Conservation (phyloP, 352 stramenopile genomes). For the Thraustotheca clavata region DNA sequence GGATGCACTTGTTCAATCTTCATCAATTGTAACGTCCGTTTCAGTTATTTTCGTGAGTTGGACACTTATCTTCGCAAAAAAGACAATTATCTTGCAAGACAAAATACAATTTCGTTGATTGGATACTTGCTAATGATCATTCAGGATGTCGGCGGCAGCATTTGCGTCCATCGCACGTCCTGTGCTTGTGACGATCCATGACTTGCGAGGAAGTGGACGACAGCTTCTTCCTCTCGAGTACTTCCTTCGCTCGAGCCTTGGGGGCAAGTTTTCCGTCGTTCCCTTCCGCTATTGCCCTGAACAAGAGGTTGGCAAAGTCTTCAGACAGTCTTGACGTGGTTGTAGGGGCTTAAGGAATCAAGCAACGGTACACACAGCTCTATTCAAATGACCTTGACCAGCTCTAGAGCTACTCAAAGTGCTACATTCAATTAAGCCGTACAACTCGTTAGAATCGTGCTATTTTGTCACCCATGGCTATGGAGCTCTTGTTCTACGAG, state of each 20-base stretch:
- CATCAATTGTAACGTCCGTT: too few species aligned
- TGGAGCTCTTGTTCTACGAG: slow-evolving; percentile 52
- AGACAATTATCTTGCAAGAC: too few species aligned
- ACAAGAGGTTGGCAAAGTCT: slow-evolving; percentile 27
- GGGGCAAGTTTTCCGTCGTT: slow-evolving; percentile 34
- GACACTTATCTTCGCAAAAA: too few species aligned
- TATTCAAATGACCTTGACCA: neutral
- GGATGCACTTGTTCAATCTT: too few species aligned
- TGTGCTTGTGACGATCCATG: slow-evolving; percentile 56
- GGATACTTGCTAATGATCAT: too few species aligned
- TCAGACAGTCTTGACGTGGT: neutral
- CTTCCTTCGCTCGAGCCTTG: slow-evolving; percentile 29
- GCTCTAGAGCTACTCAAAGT: slow-evolving; percentile 35
- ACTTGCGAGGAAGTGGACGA: slow-evolving; percentile 39
- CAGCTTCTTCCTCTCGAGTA: slow-evolving; percentile 42
- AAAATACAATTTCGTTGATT: too few species aligned
- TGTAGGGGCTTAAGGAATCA: slow-evolving; percentile 31
- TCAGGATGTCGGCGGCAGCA: slow-evolving; percentile 19
- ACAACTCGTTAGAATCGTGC: slow-evolving; percentile 42
- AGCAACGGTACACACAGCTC: slow-evolving; percentile 29
- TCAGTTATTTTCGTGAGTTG: too few species aligned
- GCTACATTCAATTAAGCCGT: slow-evolving; percentile 48
- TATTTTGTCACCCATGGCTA: slow-evolving; percentile 73
- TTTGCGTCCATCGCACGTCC: slow-evolving; percentile 31
- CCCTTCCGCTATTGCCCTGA: slow-evolving; percentile 42